phyloP scores from a whole-genome alignment of 495 filamentous ascomycete species.

The Apodospora peruviana region DNA sequence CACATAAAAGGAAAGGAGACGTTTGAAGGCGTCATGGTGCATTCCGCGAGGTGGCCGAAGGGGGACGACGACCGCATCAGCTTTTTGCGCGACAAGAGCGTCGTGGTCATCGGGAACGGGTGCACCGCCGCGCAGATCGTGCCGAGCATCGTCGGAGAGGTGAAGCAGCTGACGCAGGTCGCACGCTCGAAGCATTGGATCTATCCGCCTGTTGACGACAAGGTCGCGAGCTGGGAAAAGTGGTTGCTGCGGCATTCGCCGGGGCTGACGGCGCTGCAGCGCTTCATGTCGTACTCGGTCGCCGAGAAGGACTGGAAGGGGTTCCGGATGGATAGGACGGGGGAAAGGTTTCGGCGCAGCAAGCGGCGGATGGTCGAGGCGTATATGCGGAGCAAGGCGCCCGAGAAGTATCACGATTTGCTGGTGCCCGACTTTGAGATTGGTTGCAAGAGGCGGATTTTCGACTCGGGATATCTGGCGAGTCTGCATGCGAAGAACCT shows the following conservation, averaged over 20 bases:
- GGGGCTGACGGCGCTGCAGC: background rate
- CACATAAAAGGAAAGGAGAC: background rate
- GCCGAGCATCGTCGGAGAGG: constrained; percentile 18
- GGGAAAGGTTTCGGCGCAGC: constrained; percentile 8
- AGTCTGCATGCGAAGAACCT: constrained; percentile 22
- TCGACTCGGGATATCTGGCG: constrained; percentile 16
- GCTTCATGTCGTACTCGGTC: background rate
- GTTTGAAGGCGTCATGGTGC: background rate
- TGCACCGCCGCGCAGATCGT: constrained; percentile 40
- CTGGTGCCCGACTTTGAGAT: constrained; percentile 27
- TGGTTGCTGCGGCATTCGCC: background rate
- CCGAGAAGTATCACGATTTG: constrained; percentile 26
- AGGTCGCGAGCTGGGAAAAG: background rate
- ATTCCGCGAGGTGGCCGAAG: background rate
- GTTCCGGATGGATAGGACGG: background rate
- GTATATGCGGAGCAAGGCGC: constrained; percentile 24
- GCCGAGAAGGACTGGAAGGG: background rate
- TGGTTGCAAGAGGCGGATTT: constrained; percentile 33
- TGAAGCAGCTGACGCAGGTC: constrained; percentile 20
- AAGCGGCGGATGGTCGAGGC: constrained; percentile 5
- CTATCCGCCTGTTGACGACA: background rate
- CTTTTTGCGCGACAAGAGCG: constrained; percentile 41
- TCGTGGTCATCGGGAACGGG: constrained; percentile 54
- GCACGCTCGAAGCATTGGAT: background rate
- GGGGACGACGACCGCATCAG: too few relatives aligned